A percentile compares a stretch with the other conserved stretches of the same genome.
Conservation (phyloP, 176 grass and related monocot species). For the Carex myosuroides region DNA sequence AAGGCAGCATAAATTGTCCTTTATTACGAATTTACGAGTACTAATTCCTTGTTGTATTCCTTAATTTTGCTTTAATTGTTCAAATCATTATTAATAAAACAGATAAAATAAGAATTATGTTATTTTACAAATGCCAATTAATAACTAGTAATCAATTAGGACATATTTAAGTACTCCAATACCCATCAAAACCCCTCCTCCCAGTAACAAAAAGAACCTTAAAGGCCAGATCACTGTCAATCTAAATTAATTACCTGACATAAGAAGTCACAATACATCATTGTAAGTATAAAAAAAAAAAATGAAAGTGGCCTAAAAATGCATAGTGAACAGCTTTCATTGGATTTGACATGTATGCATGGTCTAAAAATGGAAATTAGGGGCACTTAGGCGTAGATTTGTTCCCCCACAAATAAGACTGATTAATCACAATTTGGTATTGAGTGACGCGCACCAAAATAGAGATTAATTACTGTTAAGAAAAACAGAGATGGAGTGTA, state of each 20-base stretch:
- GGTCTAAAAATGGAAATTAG: background rate
- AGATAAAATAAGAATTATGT: background rate
- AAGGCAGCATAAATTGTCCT: too few relatives aligned
- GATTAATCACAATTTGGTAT: background rate
- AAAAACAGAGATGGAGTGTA: too few relatives aligned
- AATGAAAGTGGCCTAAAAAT: too few relatives aligned
- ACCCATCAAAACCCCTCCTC: too few relatives aligned
- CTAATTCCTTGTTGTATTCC: background rate
- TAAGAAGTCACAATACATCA: too few relatives aligned
- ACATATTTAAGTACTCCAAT: too few relatives aligned
- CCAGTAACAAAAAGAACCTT: background rate
- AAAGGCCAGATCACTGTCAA: background rate
- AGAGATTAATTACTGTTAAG: background rate
- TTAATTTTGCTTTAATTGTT: background rate
- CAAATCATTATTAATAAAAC: background rate
- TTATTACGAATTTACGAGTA: too few relatives aligned
- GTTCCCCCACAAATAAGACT: background rate
- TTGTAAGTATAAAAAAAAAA: too few relatives aligned
- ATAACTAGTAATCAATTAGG: background rate
- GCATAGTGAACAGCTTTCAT: background rate
- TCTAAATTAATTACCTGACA: too few relatives aligned
- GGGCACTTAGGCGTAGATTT: background rate
- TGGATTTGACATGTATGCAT: background rate
- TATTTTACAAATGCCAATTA: background rate
- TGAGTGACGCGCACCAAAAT: background rate